Base-by-base conservation (phyloP, 2,329 filamentous ascomycete genomes). In the Botrytis sinoallii region DNA sequence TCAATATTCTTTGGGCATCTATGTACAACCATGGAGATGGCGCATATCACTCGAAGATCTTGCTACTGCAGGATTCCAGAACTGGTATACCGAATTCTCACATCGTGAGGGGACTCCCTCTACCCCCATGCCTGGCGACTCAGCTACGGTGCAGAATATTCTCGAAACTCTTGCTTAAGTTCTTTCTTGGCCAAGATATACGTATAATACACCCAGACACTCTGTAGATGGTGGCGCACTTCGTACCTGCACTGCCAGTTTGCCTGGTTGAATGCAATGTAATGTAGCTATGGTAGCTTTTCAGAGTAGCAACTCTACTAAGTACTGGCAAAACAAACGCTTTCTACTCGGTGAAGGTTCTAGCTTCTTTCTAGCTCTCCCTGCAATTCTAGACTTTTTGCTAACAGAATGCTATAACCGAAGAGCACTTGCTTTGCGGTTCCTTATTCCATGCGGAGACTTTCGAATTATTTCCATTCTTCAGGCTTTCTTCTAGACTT, bases 281-380 rank as follows among this genome's bases (percentile, higher is more conserved):
- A 67, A 55, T 67, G 65, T 67, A 52, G 44, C 65, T 40, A 55
- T 48, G n/a, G 46, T 67, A 52, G 64, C 29, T 25, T 48, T 35
- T 38, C 60, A 63, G 10, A 63, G 38, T 29, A 44, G 40, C 40
- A 29, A 46, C 8, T 57, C n/a, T 57, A 57, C 52, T n/a, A 65
- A 20, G 3, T 44, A 29, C 25, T 68, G 29, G 65, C 44, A n/a
- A 55, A 55, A 42, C 25, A 55, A 29, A 68, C 48, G 52, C 48
- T 68, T 68, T 35, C 52, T 68, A 68, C 48, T 68, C 48, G 65
- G 65, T 55, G 65, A 68, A 25, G 22, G 35, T 68, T 55, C 48
- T n/a, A 55, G 32, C 29, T 14, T 22, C 16, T 66, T 66, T 66
- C 42, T 35, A 48, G 44, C 22, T 16, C 44, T 52, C 35, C 44